These are phyloP conservation scores for Cavenderia fasciculata DNA, from an alignment of 78 protist genomes.

Conservation along the genomic window DNA sequence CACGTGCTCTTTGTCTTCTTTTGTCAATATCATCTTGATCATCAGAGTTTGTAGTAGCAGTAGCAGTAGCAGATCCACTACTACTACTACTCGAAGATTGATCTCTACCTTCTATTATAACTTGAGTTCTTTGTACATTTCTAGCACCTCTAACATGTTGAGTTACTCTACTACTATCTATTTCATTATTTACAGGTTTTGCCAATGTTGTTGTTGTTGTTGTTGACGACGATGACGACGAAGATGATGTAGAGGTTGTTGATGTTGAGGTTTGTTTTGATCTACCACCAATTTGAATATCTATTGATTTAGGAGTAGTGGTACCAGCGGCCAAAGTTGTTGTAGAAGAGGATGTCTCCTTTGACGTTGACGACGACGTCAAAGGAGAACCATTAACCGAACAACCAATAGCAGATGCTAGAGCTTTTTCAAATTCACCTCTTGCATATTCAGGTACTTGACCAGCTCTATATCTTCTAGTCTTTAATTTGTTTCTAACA, in stretches of 20 bases:
- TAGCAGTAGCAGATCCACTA: not conserved
- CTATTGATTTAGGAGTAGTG: too few species aligned
- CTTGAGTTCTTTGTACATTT: slow-evolving; percentile 39
- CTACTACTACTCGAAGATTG: too few species aligned
- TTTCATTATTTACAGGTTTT: not conserved
- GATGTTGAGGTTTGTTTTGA: too few species aligned
- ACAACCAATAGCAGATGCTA: too few species aligned
- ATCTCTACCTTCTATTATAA: not conserved
- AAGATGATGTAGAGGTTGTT: too few species aligned
- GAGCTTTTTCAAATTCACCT: not conserved
- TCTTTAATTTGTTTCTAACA: too few species aligned
- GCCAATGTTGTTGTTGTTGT: not conserved
- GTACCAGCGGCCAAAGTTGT: too few species aligned
- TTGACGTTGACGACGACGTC: too few species aligned
- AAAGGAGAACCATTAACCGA: too few species aligned
- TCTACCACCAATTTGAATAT: too few species aligned
- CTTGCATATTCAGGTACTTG: slow-evolving; percentile 55
- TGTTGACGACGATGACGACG: not conserved
- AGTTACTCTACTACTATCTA: slow-evolving; percentile 2
- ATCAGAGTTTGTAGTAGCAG: not conserved
- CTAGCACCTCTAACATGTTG: slow-evolving; percentile 16
- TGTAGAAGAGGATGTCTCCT: not conserved
- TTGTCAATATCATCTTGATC: slow-evolving; percentile 31
- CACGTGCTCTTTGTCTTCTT: slow-evolving; percentile 74
- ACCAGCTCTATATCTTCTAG: slow-evolving; percentile 66